Evolutionary conservation across 208 protist genomes (phyloP).

Genomic region (Strigomonas culicis): DNA sequence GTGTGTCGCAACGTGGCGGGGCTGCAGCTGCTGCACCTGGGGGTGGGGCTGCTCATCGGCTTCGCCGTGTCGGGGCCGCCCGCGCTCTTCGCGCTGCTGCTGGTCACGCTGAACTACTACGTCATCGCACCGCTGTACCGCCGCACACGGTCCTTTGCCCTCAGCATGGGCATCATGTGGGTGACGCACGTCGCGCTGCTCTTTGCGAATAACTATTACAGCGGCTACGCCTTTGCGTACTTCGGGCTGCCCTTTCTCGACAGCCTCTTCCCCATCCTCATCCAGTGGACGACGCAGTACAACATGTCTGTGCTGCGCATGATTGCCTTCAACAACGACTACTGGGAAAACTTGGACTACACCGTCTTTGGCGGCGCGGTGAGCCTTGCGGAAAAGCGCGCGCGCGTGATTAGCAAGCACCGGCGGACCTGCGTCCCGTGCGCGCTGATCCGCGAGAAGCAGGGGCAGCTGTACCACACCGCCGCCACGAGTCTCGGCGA

Average conservation of each 20-base stretch:
- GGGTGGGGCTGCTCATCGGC: constrained; percentile 29
- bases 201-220: constrained; percentile 34
- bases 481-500: not conserved
- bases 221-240: constrained; percentile 37
- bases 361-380: not conserved
- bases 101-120: constrained; percentile 59
- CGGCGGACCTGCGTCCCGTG: constrained; percentile 32
- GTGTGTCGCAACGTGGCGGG: not conserved
- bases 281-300: constrained; percentile 62
- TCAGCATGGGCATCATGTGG: constrained; percentile 50
- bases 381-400: not conserved
- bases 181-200: constrained; percentile 34
- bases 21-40: constrained; percentile 39
- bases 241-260: constrained; percentile 38
- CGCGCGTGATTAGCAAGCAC: constrained; percentile 24
- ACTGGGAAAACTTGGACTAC: constrained; percentile 25
- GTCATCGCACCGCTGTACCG: constrained; percentile 33
- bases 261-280: constrained; percentile 16
- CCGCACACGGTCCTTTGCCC: constrained; percentile 23
- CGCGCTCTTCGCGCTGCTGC: constrained; percentile 32
- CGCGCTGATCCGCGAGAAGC: constrained; percentile 29
- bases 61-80: constrained; percentile 33
- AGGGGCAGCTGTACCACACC: not conserved
- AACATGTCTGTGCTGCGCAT: constrained; percentile 76
- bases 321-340: constrained; percentile 69